Base-by-base conservation (phyloP, 257 asterid genomes). In the Anisodus tanguticus region DNA sequence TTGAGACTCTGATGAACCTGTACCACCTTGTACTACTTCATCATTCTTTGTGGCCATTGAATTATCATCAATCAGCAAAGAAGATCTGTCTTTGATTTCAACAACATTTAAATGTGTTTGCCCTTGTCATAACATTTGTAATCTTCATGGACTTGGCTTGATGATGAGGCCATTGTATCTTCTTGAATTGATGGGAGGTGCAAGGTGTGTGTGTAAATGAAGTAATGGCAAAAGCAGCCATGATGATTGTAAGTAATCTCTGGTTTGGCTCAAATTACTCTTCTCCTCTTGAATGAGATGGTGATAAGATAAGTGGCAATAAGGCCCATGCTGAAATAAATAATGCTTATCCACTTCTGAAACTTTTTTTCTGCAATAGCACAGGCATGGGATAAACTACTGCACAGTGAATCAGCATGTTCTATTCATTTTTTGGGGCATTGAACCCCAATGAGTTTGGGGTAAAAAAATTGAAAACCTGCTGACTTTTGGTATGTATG, bases 151-250 rank as follows among this genome's bases (percentile, higher is more conserved):
- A 80, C 60, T 86, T 84, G n/a, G 70, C 67, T 22, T 22, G 26
- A 81, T 78, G 88, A 68, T 70, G 88, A 79, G 85, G 41, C 31
- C 90, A 82, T 16, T 85, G 88, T 60, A 83, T 90, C 84, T 83
- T 91, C 70, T 80, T 84, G 72, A 64, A 69, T 49, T 86, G 88
- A 15, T 84, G 89, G 72, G 93, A 89, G 85, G 85, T 80, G 86
- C 83, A 89, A 90, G 90, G 88, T 86, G 88, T 87, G 12, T 78
- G 87, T 72, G 87, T 69, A 79, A 89, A 88, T 41, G 92, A 88
- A 80, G 90, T 71, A 80, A 93, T 86, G 82, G 90, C 88, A 80
- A 90, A 72, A 63, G 91, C 89, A 83, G 94, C 93, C 97, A 22
- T 22, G 26, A 92, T 94, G 31, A n/a, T 54, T 80, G 26, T 8